phyloP scores from a whole-genome alignment of 2,329 filamentous ascomycete species.

The Cladophialophora chaetospira region DNA sequence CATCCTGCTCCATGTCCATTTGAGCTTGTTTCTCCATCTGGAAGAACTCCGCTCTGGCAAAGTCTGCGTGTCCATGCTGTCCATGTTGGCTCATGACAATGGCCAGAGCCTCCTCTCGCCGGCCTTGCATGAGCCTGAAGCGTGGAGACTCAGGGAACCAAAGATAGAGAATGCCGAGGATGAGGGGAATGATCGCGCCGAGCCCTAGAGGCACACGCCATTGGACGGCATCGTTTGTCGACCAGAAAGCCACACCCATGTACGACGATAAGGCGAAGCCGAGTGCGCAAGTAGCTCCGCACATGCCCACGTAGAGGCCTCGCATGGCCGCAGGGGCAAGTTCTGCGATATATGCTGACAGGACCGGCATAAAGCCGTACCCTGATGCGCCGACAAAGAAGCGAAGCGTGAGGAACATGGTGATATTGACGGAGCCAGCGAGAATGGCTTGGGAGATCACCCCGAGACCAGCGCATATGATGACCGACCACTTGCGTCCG shows the following conservation, averaged over 20 bases:
- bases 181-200: not conserved
- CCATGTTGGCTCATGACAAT: too few relatives aligned
- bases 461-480: not conserved
- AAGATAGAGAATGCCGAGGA: conserved; percentile 19
- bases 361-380: not conserved
- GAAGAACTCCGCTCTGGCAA: too few relatives aligned
- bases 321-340: conserved; percentile 2
- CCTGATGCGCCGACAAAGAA: conserved; percentile 3
- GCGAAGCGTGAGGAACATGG: conserved; percentile 38
- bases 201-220: not conserved
- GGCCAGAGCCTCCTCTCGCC: too few relatives aligned
- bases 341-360: conserved; percentile 2
- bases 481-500: conserved; percentile 30
- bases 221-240: not conserved
- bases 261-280: conserved; percentile 10
- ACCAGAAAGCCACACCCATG: conserved; percentile 11
- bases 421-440: not conserved
- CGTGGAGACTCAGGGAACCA: conserved; percentile 64
- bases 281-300: not conserved
- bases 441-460: not conserved
- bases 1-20: too few relatives aligned
- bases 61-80: too few relatives aligned
- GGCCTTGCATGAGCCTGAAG: conserved; percentile 54
- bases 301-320: conserved; percentile 11
- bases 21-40: too few relatives aligned